Evolutionary conservation across 805 yeast species (phyloP), one percentile per base, ranked within the genome.

Genomic region (Ogataea trehalophila): DNA sequence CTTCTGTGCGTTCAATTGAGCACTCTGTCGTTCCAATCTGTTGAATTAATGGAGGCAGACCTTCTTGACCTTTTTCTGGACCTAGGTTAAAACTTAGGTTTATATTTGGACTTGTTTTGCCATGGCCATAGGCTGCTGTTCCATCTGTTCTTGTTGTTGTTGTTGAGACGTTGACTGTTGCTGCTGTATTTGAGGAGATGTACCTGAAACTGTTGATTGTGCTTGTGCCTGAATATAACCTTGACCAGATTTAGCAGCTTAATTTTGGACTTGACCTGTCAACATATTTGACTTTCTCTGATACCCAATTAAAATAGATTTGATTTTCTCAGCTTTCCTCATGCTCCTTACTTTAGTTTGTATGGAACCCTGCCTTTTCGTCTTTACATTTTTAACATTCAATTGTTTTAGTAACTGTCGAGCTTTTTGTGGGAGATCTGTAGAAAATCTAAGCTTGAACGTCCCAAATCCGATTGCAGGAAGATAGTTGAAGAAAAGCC

Each of bases 261-360:
- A 3, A 20, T 4, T 4, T 20, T 20, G 20, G 20, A 4, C 20
- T 47, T 62, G 65, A 13, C 62, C 64, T 43, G 61, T 62, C 13
- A 56, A 44, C 43, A 57, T 43, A 37, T 60, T 61, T 37, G 58
- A 63, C 45, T 59, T 61, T 46, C 54, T 55, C 37, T 65, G 55
- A 46, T 62, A 67, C 46, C 76, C 77, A 44, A 81, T 68, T 58
- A 85, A 70, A 33, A 84, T 71, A 40, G 77, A 77, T 60, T 80
- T 83, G 52, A 85, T 80, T 46, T 75, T 76, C 39, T 83, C 81
- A 3, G 88, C 89, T 51, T 77, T 79, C 50, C 72, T 72, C 66
- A 55, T 83, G 84, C 51, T 80, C 82, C 55, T 78, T 77, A 18
- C 88, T 89, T 48, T 72, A 79, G 0, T 77, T 80, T 0, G 83